Evolutionary conservation across 495 filamentous ascomycete species (phyloP).

Genomic region (Talaromyces nanjingensis): DNA sequence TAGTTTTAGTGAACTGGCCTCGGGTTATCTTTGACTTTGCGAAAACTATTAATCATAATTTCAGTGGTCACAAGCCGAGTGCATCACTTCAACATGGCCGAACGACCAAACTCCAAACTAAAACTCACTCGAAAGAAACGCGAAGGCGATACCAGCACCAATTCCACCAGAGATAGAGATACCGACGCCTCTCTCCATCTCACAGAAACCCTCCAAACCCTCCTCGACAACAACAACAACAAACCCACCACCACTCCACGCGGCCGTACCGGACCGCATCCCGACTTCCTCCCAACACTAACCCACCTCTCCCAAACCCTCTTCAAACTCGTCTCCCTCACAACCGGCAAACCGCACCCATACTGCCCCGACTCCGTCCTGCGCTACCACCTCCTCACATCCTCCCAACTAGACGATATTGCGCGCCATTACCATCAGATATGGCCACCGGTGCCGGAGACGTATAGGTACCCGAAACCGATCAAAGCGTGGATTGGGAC

Average conservation of each 20-base stretch:
- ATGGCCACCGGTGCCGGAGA: constrained; percentile 43
- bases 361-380: constrained; percentile 61
- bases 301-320: constrained; percentile 27
- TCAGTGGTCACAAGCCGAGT: not conserved
- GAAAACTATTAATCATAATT: not conserved
- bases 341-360: constrained; percentile 53
- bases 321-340: constrained; percentile 34
- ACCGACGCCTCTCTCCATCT: not conserved
- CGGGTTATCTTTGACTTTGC: not conserved
- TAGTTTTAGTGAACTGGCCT: not conserved
- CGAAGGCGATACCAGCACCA: not conserved
- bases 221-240: not conserved
- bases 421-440: constrained; percentile 72
- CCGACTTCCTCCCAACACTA: constrained; percentile 15
- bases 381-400: constrained; percentile 68
- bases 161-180: not conserved
- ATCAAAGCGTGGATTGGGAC: constrained; percentile 36
- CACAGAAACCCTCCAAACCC: not conserved
- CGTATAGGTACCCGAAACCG: constrained; percentile 54
- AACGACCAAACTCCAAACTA: not conserved
- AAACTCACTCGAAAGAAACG: not conserved
- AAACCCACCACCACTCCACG: not conserved
- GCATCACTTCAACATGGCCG: not conserved
- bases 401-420: constrained; percentile 60
- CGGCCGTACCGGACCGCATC: not conserved